phyloP scores from a whole-genome alignment of 2,329 filamentous ascomycete species.

The Sarocladium brachiariae region DNA sequence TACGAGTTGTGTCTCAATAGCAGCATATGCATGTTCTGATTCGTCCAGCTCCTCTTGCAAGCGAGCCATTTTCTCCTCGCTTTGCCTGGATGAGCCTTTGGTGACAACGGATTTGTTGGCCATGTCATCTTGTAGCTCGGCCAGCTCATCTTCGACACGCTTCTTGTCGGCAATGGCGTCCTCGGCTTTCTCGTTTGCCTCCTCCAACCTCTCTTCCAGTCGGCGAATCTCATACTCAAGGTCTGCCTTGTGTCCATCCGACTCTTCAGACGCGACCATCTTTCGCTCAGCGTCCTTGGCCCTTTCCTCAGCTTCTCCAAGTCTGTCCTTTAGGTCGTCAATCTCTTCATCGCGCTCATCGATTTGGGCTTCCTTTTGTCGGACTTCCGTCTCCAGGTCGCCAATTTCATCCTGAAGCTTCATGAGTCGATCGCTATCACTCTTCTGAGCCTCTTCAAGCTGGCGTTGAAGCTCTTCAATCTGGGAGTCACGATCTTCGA shows the following conservation, averaged over 20 bases:
- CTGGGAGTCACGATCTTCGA: constrained; percentile 54
- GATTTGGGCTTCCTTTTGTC: constrained; percentile 67
- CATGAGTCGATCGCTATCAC: constrained; percentile 50
- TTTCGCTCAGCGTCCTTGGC: constrained; percentile 48
- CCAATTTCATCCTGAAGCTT: constrained; percentile 67
- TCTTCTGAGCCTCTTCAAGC: constrained; percentile 47
- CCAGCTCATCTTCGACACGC: constrained; percentile 51
- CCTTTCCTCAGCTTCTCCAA: constrained; percentile 48
- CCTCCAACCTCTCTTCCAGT: constrained; percentile 47
- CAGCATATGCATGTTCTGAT: constrained; percentile 39
- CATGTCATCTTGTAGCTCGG: constrained; percentile 69
- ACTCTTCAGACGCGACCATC: constrained; percentile 46
- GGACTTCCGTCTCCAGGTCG: constrained; percentile 68
- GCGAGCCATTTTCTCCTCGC: constrained; percentile 62
- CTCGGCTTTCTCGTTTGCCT: constrained; percentile 47
- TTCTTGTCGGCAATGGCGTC: constrained; percentile 48
- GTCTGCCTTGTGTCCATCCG: constrained; percentile 51
- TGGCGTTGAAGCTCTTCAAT: constrained; percentile 54
- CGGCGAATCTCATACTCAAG: constrained; percentile 48
- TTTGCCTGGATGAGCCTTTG: constrained; percentile 66
- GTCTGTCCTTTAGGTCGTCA: constrained; percentile 54
- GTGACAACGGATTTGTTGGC: constrained; percentile 71
- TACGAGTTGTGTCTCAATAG: constrained; percentile 44
- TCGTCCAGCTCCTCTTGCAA: constrained; percentile 60
- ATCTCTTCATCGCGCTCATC: constrained; percentile 71